Evolutionary conservation across 352 stramenopile species (phyloP), one percentile per base, ranked within the genome.

Genomic region (Globisporangium irregulare): DNA sequence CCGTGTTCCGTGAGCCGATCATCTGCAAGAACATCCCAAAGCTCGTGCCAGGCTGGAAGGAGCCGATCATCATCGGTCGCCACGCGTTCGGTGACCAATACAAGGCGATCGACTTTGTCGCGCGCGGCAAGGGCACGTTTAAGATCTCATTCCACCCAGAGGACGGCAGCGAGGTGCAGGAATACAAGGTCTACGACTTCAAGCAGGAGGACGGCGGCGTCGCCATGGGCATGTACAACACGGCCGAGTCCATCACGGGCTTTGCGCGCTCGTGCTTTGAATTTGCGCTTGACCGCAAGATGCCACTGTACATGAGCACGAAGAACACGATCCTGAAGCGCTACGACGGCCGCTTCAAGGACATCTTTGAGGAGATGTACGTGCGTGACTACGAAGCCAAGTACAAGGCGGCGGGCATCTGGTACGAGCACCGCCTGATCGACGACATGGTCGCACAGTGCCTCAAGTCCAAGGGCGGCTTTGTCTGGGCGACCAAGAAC

Each of bases 321-420:
- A 97, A 97, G 80, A 97, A 97, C 84, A 97, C 90, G 50, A 97
- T 97, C 71, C 77, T 97, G 22, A 97, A 97, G 77, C 74, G 76
- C 50, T 95, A 95, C 76, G 88, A 95, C 55, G 88, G 88, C 59
- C 82, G 82, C 61, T 95, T 95, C 72, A 94, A 94, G 74, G 88
- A 96, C 75, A 94, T 97, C 71, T 97, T 97, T 75, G 81, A 94
- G 69, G 73, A 77, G 12, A 86, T 96, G 78, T 97, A 97, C 78
- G 75, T 87, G 57, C 69, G 66, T n/a, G 80, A 92, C 36, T 96
- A 90, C 74, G 77, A 93, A 68, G 72, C 76, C 62, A 74, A 85
- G 73, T 97, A 85, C 69, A 80, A 94, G 63, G 81, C 80, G 0
- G 67, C 68, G 0, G 86, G 87, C 24, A 91, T 95, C 68, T 91